Conservation (phyloP, 179 eudicot genomes). For the Nepenthes alata region DNA sequence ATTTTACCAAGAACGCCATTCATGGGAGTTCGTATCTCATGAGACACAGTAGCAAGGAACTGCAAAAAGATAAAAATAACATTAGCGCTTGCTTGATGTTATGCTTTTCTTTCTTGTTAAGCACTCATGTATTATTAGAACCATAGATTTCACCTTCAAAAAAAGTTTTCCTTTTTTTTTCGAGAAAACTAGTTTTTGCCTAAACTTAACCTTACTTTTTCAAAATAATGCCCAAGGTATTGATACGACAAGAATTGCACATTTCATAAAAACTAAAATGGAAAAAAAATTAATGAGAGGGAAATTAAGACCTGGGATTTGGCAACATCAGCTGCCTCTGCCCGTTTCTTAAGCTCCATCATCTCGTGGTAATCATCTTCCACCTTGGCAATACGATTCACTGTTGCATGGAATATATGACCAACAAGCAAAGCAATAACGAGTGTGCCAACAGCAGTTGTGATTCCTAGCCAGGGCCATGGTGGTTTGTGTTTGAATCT, state of each 20-base stretch:
- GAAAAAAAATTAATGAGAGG: background rate
- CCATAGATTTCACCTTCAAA: background rate
- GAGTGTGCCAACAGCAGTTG: slow-evolving; percentile 36
- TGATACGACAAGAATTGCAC: background rate
- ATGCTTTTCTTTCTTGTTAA: background rate
- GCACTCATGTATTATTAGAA: background rate
- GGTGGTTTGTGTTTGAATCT: slow-evolving; percentile 75
- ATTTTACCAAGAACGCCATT: slow-evolving; percentile 72
- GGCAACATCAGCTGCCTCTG: slow-evolving; percentile 87
- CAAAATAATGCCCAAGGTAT: background rate
- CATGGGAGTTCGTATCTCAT: slow-evolving; percentile 92
- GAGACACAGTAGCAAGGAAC: slow-evolving; percentile 93
- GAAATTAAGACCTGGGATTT: slow-evolving; percentile 53
- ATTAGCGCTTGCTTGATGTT: slow-evolving; percentile 1
- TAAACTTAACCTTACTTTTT: no score
- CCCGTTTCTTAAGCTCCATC: slow-evolving; percentile 65
- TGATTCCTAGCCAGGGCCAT: slow-evolving; percentile 56
- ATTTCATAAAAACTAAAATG: background rate
- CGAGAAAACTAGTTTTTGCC: no score
- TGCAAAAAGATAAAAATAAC: slow-evolving; percentile 20
- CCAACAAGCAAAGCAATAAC: slow-evolving; percentile 54
- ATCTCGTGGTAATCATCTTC: slow-evolving; percentile 67
- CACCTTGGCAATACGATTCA: slow-evolving; percentile 56
- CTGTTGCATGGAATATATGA: slow-evolving; percentile 54
- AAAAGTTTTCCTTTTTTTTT: no score